Evolutionary conservation across 2,329 filamentous ascomycete species (phyloP), one percentile per base, ranked within the genome.

Genomic region (Colletotrichum sp.): DNA sequence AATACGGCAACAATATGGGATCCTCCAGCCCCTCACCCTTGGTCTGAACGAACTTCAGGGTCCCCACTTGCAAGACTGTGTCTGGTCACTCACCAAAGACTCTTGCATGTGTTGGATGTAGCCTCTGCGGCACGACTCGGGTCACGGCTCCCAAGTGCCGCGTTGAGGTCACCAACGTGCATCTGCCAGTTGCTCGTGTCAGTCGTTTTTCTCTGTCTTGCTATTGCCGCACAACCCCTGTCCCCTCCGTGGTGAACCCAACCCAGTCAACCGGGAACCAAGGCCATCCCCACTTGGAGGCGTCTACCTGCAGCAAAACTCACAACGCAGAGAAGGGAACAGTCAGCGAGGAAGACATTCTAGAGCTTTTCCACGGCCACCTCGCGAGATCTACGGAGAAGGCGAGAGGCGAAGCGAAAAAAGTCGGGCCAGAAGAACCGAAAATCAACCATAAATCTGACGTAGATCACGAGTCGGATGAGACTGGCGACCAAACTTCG

Each of bases 51-150:
- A 21, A n/a, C 18, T 21, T 15, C 30, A 57, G 62, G 63, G 57
- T 26, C 71, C 32, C 49, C 12, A 28, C 64, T 72, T 60, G 44
- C 44, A 55, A 24, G n/a, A 8, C 44, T 44, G 16, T 16, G n/a
- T 15, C 30, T 49, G 13, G 36, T 67, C 39, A 62, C 12, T 16
- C 28, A 39, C 57, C 34, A 49, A 59, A 26, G 32, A 44, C 13
- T 57, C 8, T 55, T 18, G 44, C 57, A 26, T 49, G 36, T 32
- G 64, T 55, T 10, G 16, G 21, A 36, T n/a, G 26, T 44, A n/a
- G 32, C 44, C 44, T 68, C 64, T 67, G 63, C 44, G 44, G 68
- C 55, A 72, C 69, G 69, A 75, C 52, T 75, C 72, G n/a, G 34
- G 55, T 49, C 67, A 39, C 55, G 55, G 34, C 67, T 60, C 34